Evolutionary conservation across 306 rosid species (phyloP).

Genomic region (Vachellia pachyceras): DNA sequence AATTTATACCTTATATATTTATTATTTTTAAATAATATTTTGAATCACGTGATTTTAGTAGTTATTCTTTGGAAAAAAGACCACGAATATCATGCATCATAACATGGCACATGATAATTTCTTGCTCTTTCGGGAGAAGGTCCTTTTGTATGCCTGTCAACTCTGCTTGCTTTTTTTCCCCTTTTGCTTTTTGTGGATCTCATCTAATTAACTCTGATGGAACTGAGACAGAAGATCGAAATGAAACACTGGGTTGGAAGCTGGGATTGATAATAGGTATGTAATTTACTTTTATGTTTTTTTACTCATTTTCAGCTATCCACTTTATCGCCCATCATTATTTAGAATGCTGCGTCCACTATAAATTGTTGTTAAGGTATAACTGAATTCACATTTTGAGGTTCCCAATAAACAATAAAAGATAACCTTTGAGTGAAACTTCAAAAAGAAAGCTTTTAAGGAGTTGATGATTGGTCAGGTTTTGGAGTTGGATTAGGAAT

Average conservation of each 20-base stretch:
- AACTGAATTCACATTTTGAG: neutral
- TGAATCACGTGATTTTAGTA: too few relatives aligned
- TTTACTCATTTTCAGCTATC: neutral
- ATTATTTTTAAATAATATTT: too few relatives aligned
- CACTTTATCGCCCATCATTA: neutral
- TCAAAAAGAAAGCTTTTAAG: neutral
- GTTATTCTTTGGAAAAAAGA: too few relatives aligned
- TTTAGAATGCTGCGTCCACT: too few relatives aligned
- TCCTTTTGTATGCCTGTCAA: neutral
- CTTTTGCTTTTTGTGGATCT: neutral
- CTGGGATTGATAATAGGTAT: neutral
- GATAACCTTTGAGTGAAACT: neutral
- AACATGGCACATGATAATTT: neutral
- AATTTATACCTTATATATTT: too few relatives aligned
- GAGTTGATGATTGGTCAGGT: neutral
- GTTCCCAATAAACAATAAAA: too few relatives aligned
- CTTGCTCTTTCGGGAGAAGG: neutral
- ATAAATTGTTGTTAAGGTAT: neutral
- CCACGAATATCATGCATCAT: neutral
- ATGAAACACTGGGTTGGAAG: neutral
- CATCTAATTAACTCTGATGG: neutral
- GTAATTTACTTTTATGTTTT: neutral
- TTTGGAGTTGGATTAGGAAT: conserved; percentile 33
- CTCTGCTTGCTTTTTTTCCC: too few relatives aligned
- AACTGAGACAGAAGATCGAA: neutral